phyloP scores from a whole-genome alignment of 2,329 filamentous ascomycete species.

The Paramyrothecium sp. region DNA sequence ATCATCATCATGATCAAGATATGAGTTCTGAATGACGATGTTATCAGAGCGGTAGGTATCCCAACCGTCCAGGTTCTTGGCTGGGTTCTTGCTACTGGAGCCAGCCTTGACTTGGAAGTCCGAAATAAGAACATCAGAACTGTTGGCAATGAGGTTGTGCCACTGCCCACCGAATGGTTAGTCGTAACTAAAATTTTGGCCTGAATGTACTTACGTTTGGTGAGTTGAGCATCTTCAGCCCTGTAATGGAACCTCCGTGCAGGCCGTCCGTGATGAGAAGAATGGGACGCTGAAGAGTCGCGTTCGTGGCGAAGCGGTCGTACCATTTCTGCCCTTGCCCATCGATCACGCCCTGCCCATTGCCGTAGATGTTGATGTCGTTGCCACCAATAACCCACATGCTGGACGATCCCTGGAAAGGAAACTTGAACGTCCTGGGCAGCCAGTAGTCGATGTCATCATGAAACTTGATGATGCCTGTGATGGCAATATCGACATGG shows the following conservation, averaged over 20 bases:
- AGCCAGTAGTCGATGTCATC: constrained; percentile 68
- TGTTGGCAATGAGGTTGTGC: constrained; percentile 60
- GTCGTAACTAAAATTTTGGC: constrained; percentile 7
- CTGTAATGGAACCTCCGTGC: constrained; percentile 52
- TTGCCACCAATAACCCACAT: constrained; percentile 20
- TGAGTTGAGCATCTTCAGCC: constrained; percentile 58
- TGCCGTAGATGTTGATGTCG: constrained; percentile 62
- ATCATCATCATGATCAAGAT: constrained; percentile 30
- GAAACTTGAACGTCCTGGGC: constrained; percentile 58
- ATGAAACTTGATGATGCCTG: constrained; percentile 59
- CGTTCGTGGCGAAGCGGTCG: constrained; percentile 28
- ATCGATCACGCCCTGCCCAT: constrained; percentile 41
- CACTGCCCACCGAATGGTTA: constrained; percentile 12
- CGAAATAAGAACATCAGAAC: constrained; percentile 59
- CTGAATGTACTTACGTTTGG: constrained; percentile 15
- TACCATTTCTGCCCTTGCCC: constrained; percentile 31
- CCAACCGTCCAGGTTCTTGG: constrained; percentile 64
- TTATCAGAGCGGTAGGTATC: constrained; percentile 59
- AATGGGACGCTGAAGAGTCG: constrained; percentile 57
- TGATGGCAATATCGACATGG: constrained; percentile 58
- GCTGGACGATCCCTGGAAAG: constrained; percentile 59
- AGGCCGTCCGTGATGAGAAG: constrained; percentile 60
- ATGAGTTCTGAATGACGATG: constrained; percentile 66
- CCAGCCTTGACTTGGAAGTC: constrained; percentile 58
- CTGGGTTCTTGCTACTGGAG: constrained; percentile 47